phyloP scores from a whole-genome alignment of 2,329 filamentous ascomycete genomes.

The Pseudogymnoascus verrucosus region DNA sequence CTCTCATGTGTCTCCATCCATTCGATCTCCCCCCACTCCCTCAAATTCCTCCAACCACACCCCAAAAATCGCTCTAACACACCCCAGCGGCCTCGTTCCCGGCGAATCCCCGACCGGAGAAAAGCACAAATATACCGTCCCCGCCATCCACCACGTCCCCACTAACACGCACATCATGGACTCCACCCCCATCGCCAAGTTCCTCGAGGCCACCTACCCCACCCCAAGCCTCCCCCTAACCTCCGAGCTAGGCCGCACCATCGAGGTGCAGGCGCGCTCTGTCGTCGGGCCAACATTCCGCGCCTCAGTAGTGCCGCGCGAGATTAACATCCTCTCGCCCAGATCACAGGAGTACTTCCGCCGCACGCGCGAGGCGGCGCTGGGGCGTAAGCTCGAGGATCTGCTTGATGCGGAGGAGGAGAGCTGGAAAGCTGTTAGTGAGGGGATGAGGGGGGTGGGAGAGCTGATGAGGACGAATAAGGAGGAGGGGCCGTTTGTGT shows the following conservation, averaged over 20 bases:
- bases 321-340: constrained; percentile 31
- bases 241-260: constrained; percentile 29
- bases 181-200: constrained; percentile 32
- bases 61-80: constrained; percentile 9
- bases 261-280: constrained; percentile 27
- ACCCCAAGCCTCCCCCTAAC: constrained; percentile 28
- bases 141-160: constrained; percentile 34
- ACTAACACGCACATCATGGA: constrained; percentile 34
- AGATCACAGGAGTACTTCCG: constrained; percentile 33
- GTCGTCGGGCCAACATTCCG: constrained; percentile 25
- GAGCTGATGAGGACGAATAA: constrained; percentile 30
- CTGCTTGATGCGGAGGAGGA: constrained; percentile 28
- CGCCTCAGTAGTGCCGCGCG: constrained; percentile 31
- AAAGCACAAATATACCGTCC: constrained; percentile 32
- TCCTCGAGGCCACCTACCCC: constrained; percentile 35
- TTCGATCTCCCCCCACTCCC: constrained; percentile 4
- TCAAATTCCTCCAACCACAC: not conserved
- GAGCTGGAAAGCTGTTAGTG: constrained; percentile 23
- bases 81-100: constrained; percentile 22
- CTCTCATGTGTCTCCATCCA: not conserved
- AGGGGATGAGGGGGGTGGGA: constrained; percentile 23
- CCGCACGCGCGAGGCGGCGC: constrained; percentile 30
- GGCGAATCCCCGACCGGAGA: constrained; percentile 15
- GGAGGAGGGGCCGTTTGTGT: constrained; percentile 32
- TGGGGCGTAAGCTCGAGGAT: constrained; percentile 31